A percentile compares a stretch with the other conserved stretches of the same genome.
Conservation (phyloP, 768 basidiomycete genomes). For the Mycena metata region DNA sequence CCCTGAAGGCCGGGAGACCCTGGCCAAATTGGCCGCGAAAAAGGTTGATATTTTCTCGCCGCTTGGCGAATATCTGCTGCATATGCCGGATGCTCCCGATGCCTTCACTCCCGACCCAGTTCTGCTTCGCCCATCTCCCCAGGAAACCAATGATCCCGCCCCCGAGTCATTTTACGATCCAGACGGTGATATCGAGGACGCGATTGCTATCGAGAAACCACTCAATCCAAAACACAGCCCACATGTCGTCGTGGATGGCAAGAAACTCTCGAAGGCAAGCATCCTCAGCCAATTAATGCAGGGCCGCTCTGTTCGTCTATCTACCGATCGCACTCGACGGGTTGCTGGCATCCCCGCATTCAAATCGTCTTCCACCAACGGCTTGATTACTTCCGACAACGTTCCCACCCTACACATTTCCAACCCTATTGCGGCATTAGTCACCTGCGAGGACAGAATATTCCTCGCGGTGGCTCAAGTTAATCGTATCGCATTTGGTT, state of each 20-base stretch:
- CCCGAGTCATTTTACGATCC: neutral
- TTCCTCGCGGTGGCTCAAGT: conserved; percentile 16
- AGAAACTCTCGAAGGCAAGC: conserved; percentile 7
- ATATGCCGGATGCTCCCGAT: neutral
- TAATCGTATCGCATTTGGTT: conserved; percentile 1
- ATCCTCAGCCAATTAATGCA: conserved; percentile 12
- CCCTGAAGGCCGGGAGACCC: neutral
- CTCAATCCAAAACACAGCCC: conserved; percentile 6
- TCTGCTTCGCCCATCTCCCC: neutral
- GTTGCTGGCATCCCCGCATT: conserved; percentile 20
- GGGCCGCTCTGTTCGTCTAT: neutral
- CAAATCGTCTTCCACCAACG: neutral
- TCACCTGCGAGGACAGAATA: neutral
- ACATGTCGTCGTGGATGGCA: conserved; percentile 8
- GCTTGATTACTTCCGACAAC: neutral
- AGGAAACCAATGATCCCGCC: too few species aligned
- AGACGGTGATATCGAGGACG: conserved; percentile 5
- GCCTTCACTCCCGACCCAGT: neutral
- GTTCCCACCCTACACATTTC: conserved; percentile 8
- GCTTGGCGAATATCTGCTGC: neutral
- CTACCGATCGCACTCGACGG: conserved; percentile 6
- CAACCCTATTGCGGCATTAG: conserved; percentile 16
- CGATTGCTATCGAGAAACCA: neutral
- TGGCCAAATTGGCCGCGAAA: neutral
- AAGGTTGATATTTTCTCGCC: conserved; percentile 15